Conservation (phyloP, 768 basidiomycete species). For the Kockovaella imperatae region DNA sequence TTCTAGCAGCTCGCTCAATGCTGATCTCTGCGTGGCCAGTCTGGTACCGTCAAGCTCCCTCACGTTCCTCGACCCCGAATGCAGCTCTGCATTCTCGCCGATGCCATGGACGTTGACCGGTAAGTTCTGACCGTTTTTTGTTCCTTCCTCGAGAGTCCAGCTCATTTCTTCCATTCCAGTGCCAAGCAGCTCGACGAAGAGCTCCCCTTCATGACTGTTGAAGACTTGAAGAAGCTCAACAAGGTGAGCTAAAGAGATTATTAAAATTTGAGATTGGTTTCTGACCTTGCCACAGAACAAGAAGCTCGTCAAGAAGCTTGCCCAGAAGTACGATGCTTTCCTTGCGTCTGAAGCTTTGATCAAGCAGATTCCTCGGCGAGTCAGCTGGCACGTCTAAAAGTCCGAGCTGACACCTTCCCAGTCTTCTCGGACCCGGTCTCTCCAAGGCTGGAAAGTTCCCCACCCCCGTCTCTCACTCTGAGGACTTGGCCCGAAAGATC, state of each 20-base stretch:
- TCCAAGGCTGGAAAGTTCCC: constrained; percentile 99
- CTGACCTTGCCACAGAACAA: constrained; percentile 61
- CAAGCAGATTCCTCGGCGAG: constrained; percentile 85
- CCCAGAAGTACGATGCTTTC: constrained; percentile 99
- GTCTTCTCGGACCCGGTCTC: constrained; percentile 98
- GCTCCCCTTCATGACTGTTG: constrained; percentile 83
- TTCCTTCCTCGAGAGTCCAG: background rate
- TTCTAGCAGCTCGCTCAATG: background rate
- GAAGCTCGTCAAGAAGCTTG: constrained; percentile 99
- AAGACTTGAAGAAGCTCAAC: constrained; percentile 99
- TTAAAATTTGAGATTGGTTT: background rate
- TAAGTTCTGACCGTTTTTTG: constrained; percentile 8
- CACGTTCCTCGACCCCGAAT: constrained; percentile 97
- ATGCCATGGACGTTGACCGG: constrained; percentile 94
- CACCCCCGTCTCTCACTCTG: constrained; percentile 84
- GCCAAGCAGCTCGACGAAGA: constrained; percentile 47
- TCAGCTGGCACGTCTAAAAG: background rate
- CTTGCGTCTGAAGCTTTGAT: constrained; percentile 92
- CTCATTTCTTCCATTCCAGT: constrained; percentile 1
- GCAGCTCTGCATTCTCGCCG: constrained; percentile 99
- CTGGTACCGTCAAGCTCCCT: constrained; percentile 61
- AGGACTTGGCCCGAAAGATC: constrained; percentile 84
- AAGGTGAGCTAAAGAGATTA: constrained; percentile 47
- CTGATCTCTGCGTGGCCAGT: constrained; percentile 11
- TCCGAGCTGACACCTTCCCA: no score